Base-by-base conservation (phyloP, 805 yeast species). In the Hanseniaspora lindneri region DNA sequence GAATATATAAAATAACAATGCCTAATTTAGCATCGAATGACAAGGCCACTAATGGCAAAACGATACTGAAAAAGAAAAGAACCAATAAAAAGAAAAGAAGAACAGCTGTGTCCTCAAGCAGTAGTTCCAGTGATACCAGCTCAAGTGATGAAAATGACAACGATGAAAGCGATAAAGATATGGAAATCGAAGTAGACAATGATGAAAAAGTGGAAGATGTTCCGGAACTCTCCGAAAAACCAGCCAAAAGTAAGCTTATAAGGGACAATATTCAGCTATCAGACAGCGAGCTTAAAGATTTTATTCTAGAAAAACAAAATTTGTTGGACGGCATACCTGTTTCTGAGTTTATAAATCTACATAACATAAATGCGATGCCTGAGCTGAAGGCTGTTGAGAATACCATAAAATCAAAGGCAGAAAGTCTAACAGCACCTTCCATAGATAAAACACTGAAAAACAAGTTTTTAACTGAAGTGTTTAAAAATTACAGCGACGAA, bases 71-170 rank as follows among this genome's bases (percentile, higher is more conserved):
- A 39, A 46, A 46, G 11, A 46, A 25, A 30, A 69, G 75, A 54
- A 70, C 83, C 56, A 74, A 83, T 53, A 70, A 80, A 58, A 80
- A 80, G 73, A 81, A 80, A 76, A 78, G 87, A 75, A 80, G 88
- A 77, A 81, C 89, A 0, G 85, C 80, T 44, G 86, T 79, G 54
- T 75, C 78, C 27, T 79, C 83, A 21, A 44, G 49, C 34, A 27
- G 29, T 11, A 27, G 29, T 27, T 27, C 29, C 29, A 40, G 32
- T 21, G 34, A 39, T 14, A 34, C 34, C 9, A 44, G 49, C 16
- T 20, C 25, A 4, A 46, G 77, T 1, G 70, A 73, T 8, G 41
- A 42, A 27, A 44, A 43, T 30, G 28, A 23, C 11, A 32, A 39
- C 1, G 23, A 39, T 24, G 39, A 48, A 14, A n/a, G 20, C 16